Percentiles rank a stretch among this genome's conserved stretches.
Conservation (phyloP, 176 grass and related monocot genomes). For the Oryza coarctata region DNA sequence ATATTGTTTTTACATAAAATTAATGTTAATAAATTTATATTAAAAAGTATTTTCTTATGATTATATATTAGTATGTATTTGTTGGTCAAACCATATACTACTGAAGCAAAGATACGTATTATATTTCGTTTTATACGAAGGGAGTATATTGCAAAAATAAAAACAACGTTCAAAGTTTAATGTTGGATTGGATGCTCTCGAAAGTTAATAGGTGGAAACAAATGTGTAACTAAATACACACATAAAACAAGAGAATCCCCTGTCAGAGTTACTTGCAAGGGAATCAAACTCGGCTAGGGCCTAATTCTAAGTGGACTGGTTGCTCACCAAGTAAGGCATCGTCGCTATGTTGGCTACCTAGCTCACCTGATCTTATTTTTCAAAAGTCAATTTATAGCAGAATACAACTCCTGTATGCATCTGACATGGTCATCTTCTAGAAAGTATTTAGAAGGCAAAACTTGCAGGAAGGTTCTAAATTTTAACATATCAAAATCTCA, state of each 20-base stretch:
- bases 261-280: conserved; percentile 43
- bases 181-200: not conserved
- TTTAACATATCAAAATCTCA: conserved; percentile 33
- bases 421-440: not conserved
- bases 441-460: not conserved
- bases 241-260: not conserved
- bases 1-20: too few species aligned
- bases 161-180: not conserved
- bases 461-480: conserved; percentile 18
- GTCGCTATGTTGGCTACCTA: conserved; percentile 38
- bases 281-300: conserved; percentile 28
- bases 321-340: conserved; percentile 44
- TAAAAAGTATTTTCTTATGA: too few species aligned
- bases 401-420: not conserved
- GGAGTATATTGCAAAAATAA: too few species aligned
- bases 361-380: not conserved
- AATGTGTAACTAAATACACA: not conserved
- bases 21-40: too few species aligned
- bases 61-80: too few species aligned
- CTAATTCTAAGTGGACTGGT: conserved; percentile 25
- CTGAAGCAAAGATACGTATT: too few species aligned
- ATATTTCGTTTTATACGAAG: too few species aligned
- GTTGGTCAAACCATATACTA: too few species aligned
- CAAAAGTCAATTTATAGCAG: not conserved
- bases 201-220: not conserved